Conservation (phyloP, 495 filamentous ascomycete genomes). For the Penicillium simplicissimum region DNA sequence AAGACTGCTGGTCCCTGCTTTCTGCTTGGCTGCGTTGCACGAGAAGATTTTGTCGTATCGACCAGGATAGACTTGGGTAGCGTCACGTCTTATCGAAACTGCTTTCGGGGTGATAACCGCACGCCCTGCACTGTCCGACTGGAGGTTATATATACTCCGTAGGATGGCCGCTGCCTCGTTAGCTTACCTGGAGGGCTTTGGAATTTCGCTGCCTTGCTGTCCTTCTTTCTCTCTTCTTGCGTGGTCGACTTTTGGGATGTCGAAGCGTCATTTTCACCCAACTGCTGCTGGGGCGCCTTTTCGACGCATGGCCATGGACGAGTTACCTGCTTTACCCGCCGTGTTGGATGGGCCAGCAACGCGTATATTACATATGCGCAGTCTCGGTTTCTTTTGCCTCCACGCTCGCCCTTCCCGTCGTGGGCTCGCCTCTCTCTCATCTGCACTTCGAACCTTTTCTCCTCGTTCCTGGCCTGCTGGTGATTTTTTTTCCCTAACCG, state of each 20-base stretch:
- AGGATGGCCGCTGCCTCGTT: neutral
- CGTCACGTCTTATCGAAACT: slow-evolving; percentile 27
- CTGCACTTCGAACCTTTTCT: slow-evolving; percentile 9
- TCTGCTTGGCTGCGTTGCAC: slow-evolving; percentile 3
- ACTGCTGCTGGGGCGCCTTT: neutral
- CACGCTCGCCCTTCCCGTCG: slow-evolving; percentile 13
- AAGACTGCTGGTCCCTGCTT: neutral
- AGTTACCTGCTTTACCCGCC: neutral
- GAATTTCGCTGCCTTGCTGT: neutral
- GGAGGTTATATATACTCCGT: slow-evolving; percentile 12
- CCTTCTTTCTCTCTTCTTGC: neutral
- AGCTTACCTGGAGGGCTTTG: neutral
- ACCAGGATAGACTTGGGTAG: slow-evolving; percentile 14
- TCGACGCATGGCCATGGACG: neutral
- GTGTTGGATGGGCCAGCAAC: neutral
- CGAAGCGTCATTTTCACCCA: too few relatives aligned
- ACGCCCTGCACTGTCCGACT: slow-evolving; percentile 9
- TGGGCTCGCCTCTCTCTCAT: slow-evolving; percentile 10
- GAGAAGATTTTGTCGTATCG: slow-evolving; percentile 11
- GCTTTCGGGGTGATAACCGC: slow-evolving; percentile 17
- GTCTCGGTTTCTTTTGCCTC: slow-evolving; percentile 18
- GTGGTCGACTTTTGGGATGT: too few relatives aligned
- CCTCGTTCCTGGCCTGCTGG: neutral
- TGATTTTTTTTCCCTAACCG: slow-evolving; percentile 20
- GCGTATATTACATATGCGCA: slow-evolving; percentile 16